phyloP scores from a whole-genome alignment of 2,329 filamentous ascomycete genomes.

The Fusarium pininemorale region DNA sequence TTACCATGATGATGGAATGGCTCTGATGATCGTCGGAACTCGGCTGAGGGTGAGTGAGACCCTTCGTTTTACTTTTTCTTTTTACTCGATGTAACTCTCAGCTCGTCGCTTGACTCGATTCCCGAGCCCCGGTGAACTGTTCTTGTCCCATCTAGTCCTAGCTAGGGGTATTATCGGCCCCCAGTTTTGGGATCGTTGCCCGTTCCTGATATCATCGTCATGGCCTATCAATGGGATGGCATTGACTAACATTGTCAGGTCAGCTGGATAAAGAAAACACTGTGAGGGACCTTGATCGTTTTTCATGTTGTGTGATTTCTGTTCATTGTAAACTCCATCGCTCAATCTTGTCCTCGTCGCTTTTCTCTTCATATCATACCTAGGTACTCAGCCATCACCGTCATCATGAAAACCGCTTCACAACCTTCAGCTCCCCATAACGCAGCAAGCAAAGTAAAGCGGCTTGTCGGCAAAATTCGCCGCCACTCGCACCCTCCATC shows the following conservation, averaged over 20 bases:
- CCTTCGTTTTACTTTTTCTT: neutral
- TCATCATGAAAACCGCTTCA: slow-evolving; percentile 29
- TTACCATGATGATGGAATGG: slow-evolving; percentile 4
- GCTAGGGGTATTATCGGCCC: neutral
- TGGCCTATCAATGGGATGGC: slow-evolving; percentile 10
- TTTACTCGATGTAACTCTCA: neutral
- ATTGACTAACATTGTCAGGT: slow-evolving; percentile 6
- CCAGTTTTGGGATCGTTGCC: slow-evolving; percentile 6
- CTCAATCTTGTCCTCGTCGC: neutral
- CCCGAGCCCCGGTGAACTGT: slow-evolving; percentile 2
- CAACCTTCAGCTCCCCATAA: slow-evolving; percentile 18
- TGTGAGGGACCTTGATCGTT: neutral
- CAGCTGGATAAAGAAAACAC: neutral
- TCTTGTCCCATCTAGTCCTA: slow-evolving; percentile 1
- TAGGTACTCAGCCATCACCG: neutral
- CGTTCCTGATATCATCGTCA: slow-evolving; percentile 36
- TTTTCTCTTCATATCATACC: neutral
- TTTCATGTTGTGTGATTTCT: neutral
- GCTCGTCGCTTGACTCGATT: slow-evolving; percentile 8
- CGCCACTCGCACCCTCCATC: slow-evolving; percentile 27
- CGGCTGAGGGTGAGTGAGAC: neutral
- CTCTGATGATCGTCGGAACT: slow-evolving; percentile 22
- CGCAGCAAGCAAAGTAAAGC: slow-evolving; percentile 31
- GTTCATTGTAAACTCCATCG: neutral
- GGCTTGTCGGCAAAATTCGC: slow-evolving; percentile 36